Percentiles rank a stretch among this genome's conserved stretches.
These are phyloP conservation scores for Termitomyces heimii DNA, from an alignment of 768 basidiomycete genomes.

Conservation along the genomic window DNA sequence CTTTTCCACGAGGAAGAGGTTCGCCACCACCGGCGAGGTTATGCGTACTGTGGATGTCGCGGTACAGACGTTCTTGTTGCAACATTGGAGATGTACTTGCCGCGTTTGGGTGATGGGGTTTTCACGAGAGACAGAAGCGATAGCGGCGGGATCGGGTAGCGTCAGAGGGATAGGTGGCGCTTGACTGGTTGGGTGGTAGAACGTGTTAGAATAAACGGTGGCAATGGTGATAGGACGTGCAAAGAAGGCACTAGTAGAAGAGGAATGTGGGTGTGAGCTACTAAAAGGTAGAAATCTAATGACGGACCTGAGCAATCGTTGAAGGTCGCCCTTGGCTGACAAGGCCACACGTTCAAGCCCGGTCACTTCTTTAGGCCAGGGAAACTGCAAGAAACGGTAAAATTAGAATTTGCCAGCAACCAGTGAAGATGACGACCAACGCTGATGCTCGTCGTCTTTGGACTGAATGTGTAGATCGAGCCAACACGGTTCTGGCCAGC, in stretches of 20 bases:
- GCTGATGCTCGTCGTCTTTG: conserved; percentile 39
- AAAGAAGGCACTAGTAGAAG: conserved; percentile 51
- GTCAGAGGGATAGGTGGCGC: conserved; percentile 22
- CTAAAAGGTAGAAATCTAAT: not conserved
- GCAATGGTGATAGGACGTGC: conserved; percentile 54
- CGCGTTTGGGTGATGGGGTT: conserved; percentile 55
- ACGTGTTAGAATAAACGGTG: conserved; percentile 50
- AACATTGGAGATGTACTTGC: conserved; percentile 59
- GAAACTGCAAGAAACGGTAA: conserved; percentile 28
- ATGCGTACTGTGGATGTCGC: conserved; percentile 65
- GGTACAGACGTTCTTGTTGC: conserved; percentile 46
- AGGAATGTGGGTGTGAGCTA: not conserved
- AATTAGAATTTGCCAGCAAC: not conserved
- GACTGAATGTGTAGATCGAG: conserved; percentile 36
- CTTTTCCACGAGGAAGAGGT: conserved; percentile 46
- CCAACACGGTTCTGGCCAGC: not conserved
- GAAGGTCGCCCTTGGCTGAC: conserved; percentile 65
- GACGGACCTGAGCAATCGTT: conserved; percentile 57
- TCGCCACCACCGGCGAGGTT: conserved; percentile 49
- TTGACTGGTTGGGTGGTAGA: conserved; percentile 22
- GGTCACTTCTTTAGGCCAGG: conserved; percentile 46
- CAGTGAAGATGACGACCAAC: conserved; percentile 17
- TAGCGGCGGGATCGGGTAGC: conserved; percentile 27
- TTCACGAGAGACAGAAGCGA: conserved; percentile 37
- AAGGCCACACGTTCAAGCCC: conserved; percentile 68